Evolutionary conservation across 306 rosid species (phyloP), one percentile per base, ranked within the genome.

Genomic region (Inga laurina): DNA sequence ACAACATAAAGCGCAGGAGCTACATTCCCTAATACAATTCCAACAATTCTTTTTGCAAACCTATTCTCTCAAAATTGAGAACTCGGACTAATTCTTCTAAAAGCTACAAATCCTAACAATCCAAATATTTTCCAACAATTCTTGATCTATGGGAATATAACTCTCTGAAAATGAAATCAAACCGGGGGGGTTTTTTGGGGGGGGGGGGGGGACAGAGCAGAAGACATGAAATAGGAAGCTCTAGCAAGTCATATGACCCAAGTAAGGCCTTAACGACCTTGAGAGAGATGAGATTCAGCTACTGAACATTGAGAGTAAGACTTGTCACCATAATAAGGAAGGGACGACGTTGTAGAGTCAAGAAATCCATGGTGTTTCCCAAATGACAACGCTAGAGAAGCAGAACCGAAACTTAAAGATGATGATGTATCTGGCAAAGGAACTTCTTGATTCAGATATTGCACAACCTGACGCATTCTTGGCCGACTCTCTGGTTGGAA

Each of bases 211-310:
- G 27, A 18, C 3, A 16, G 9, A 19, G 5, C 21, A 54, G 7
- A 7, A 18, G 24, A 54, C 61, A 18, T 18, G 24, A 19, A 7
- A 19, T 5, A 19, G 61, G 2, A 54, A 19, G 70, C 10, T 14
- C 46, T 16, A 8, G 37, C 24, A 35, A 35, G 13, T 66, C 44
- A 14, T 7, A 32, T 35, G 24, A 3, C 74, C 7, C 3, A 18
- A 7, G 1, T 66, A 7, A 37, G 49, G 49, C 67, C 43, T 86
- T 84, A 89, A 19, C 91, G 85, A 77, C 92, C 89, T 4, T 91
- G 85, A 10, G 90, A 89, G 67, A 89, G 89, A 79, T 84, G 76
- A 15, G 90, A 86, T 30, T 86, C 90, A 39, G 87, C 79, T 52
- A 81, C 70, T 51, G 85, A 86, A 30, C 65, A 12, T n/a, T 80